Evolutionary conservation across 139 green algal genomes (phyloP).

Genomic region (Deuterostichococcus epilithicus): DNA sequence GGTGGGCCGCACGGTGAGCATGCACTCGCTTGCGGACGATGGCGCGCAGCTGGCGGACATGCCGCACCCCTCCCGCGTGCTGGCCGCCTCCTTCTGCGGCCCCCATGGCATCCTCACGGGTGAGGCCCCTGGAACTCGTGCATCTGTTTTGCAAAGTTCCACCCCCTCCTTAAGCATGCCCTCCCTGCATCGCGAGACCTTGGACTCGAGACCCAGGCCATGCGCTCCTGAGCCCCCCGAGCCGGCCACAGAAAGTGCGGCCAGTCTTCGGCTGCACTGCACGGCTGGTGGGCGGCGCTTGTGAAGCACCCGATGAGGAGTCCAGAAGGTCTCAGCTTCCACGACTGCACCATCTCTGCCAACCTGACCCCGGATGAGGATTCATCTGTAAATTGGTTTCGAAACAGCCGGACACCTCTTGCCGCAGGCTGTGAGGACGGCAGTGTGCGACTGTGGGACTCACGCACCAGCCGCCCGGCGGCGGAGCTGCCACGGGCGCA

Average conservation of each 20-base stretch:
- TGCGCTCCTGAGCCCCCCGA: no score
- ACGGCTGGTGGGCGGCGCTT: background rate
- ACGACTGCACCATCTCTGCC: background rate
- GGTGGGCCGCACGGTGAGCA: constrained; percentile 32
- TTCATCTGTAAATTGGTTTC: background rate
- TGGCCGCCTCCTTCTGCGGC: constrained; percentile 22
- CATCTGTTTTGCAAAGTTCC: no score
- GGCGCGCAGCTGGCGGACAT: constrained; percentile 10
- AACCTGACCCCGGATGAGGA: background rate
- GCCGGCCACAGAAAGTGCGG: no score
- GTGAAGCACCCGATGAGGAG: background rate
- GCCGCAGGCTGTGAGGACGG: constrained; percentile 39
- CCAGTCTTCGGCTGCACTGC: no score
- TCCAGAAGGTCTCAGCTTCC: background rate
- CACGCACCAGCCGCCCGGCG: background rate
- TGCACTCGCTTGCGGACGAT: constrained; percentile 30
- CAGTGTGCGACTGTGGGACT: constrained; percentile 49
- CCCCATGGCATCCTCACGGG: constrained; percentile 2
- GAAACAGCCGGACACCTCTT: background rate
- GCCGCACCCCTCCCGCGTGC: constrained; percentile 31
- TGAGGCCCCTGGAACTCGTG: background rate
- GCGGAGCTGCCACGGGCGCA: constrained; percentile 20
- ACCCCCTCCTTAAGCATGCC: no score
- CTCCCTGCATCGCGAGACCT: no score
- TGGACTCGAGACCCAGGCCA: no score